These are phyloP conservation scores for Suillus discolor DNA, from an alignment of 768 basidiomycete species.

Conservation along the genomic window DNA sequence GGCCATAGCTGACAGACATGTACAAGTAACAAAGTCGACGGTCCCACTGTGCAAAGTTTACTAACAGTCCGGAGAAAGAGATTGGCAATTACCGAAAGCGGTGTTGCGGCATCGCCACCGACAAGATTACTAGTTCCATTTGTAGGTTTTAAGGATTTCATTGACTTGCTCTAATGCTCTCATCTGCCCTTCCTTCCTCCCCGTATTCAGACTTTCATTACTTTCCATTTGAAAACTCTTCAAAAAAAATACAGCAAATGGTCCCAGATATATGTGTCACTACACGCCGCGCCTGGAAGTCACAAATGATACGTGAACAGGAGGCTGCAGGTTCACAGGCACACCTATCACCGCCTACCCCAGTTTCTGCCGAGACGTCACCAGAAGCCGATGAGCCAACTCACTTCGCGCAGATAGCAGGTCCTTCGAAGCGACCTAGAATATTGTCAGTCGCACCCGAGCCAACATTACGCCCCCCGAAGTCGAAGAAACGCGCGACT, in stretches of 20 bases:
- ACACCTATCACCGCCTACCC: neutral
- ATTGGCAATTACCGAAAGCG: slow-evolving; percentile 1
- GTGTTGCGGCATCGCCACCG: slow-evolving; percentile 2
- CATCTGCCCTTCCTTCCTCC: slow-evolving; percentile 2
- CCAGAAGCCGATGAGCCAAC: slow-evolving; percentile 28
- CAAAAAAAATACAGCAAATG: neutral
- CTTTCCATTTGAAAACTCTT: neutral
- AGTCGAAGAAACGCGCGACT: slow-evolving; percentile 29
- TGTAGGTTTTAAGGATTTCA: slow-evolving; percentile 9
- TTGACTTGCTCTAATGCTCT: slow-evolving; percentile 7
- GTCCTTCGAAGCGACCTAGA: slow-evolving; percentile 3
- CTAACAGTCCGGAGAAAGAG: neutral
- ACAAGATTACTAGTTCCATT: slow-evolving; percentile 3
- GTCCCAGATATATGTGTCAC: slow-evolving; percentile 28
- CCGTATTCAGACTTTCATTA: neutral
- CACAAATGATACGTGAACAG: slow-evolving; percentile 20
- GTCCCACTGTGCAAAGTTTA: neutral
- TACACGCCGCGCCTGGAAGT: slow-evolving; percentile 32
- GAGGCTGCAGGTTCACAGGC: slow-evolving; percentile 2
- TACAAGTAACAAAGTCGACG: slow-evolving; percentile 1
- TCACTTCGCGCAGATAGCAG: slow-evolving; percentile 15
- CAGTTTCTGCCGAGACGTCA: slow-evolving; percentile 18
- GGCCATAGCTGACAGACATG: neutral
- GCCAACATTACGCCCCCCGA: slow-evolving; percentile 16
- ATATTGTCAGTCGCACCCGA: neutral